phyloP scores from a whole-genome alignment of 106 monocot species.

The Agapanthus africanus region DNA sequence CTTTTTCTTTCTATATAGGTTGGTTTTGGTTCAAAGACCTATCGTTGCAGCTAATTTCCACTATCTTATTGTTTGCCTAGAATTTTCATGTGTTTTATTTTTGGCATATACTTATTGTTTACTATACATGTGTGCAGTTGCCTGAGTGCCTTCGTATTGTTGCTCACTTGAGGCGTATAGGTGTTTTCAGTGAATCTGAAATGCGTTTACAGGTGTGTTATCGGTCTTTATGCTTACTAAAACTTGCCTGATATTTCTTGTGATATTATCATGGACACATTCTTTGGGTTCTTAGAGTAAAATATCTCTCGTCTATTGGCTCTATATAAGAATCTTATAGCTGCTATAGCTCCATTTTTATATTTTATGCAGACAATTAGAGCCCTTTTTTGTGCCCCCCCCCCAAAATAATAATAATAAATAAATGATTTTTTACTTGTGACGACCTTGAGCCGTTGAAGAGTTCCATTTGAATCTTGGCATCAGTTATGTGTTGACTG shows the following conservation, averaged over 20 bases:
- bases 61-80: neutral
- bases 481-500: too few relatives aligned
- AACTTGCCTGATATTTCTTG: neutral
- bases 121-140: conserved; percentile 46
- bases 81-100: conserved; percentile 1
- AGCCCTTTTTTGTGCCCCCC: too few relatives aligned
- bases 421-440: too few relatives aligned
- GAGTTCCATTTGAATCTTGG: too few relatives aligned
- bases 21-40: neutral
- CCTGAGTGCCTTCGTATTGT: conserved; percentile 93
- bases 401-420: too few relatives aligned
- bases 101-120: conserved; percentile 4
- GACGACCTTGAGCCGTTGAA: neutral
- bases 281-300: neutral
- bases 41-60: neutral
- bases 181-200: conserved; percentile 87
- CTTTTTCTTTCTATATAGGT: neutral
- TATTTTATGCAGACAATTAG: neutral
- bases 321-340: neutral
- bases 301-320: neutral
- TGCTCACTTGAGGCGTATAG: conserved; percentile 87
- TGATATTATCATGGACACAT: neutral
- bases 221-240: neutral
- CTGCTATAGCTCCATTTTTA: neutral
- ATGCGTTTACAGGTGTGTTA: conserved; percentile 81